phyloP scores from a whole-genome alignment of 2,329 filamentous ascomycete species.

The Trichoderma guizhouense region DNA sequence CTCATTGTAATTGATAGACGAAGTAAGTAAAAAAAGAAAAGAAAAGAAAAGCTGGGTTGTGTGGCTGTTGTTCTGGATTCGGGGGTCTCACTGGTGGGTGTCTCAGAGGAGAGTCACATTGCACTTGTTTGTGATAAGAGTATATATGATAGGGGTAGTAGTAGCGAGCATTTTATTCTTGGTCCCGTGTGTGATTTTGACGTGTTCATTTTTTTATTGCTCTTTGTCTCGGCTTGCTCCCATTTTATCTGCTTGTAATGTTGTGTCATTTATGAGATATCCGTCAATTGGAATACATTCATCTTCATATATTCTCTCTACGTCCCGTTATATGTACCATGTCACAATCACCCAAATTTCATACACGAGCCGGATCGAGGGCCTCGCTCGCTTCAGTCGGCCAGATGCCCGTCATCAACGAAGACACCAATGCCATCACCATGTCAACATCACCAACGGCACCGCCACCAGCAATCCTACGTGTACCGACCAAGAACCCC shows the following conservation, averaged over 20 bases:
- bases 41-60: neutral
- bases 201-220: neutral
- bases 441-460: neutral
- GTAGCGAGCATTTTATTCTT: neutral
- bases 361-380: constrained; percentile 19
- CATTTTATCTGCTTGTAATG: neutral
- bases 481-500: constrained; percentile 31
- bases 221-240: neutral
- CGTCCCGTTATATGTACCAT: neutral
- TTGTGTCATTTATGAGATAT: neutral
- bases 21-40: neutral
- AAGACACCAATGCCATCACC: constrained; percentile 28
- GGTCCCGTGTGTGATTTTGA: neutral
- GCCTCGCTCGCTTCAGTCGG: constrained; percentile 28
- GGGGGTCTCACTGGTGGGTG: neutral
- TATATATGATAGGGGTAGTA: neutral
- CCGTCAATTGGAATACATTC: neutral
- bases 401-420: constrained; percentile 38
- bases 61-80: neutral
- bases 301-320: neutral
- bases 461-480: constrained; percentile 27
- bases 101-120: neutral
- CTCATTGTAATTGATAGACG: neutral
- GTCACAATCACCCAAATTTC: constrained; percentile 5
- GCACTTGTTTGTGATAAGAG: neutral